A percentile compares a stretch with the other conserved stretches of the same genome.
phyloP scores from a whole-genome alignment of 139 green algal genomes.

The Closterium sp. region DNA sequence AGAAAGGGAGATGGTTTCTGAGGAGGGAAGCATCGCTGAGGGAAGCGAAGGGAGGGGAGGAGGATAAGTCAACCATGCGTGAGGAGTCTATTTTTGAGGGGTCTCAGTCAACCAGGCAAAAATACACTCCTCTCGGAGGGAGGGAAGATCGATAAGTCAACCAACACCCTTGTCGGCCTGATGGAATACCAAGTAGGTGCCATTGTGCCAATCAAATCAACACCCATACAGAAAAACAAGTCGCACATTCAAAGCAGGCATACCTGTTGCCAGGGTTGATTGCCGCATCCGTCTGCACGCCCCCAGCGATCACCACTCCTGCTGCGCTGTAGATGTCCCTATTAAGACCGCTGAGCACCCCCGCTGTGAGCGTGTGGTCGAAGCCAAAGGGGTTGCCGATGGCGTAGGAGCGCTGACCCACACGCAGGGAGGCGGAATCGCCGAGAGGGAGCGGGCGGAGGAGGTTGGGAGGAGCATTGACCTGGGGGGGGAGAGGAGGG shows the following conservation, averaged over 20 bases:
- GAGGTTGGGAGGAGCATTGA: constrained; percentile 8
- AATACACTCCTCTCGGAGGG: no score
- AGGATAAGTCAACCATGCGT: no score
- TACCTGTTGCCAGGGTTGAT: constrained; percentile 65
- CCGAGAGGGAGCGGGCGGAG: constrained; percentile 16
- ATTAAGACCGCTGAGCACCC: constrained; percentile 60
- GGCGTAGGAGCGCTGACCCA: constrained; percentile 57
- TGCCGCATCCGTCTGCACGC: constrained; percentile 66
- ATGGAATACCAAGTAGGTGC: no score
- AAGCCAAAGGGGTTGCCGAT: constrained; percentile 69
- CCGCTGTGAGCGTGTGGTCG: constrained; percentile 64
- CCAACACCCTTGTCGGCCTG: no score
- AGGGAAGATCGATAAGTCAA: no score
- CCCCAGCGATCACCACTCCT: constrained; percentile 72
- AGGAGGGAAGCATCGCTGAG: neutral
- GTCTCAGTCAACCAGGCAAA: no score
- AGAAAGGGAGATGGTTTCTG: neutral
- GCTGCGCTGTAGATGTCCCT: constrained; percentile 64
- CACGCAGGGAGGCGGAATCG: constrained; percentile 20
- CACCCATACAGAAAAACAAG: no score
- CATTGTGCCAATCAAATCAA: neutral
- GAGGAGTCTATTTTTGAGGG: no score
- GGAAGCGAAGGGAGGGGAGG: no score
- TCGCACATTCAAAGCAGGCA: neutral
- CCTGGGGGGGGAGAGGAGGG: constrained; percentile 31